Percentiles rank a stretch among this genome's conserved stretches.
Evolutionary conservation across 768 basidiomycete genomes (phyloP).

Genomic region (Boletellus ananas): DNA sequence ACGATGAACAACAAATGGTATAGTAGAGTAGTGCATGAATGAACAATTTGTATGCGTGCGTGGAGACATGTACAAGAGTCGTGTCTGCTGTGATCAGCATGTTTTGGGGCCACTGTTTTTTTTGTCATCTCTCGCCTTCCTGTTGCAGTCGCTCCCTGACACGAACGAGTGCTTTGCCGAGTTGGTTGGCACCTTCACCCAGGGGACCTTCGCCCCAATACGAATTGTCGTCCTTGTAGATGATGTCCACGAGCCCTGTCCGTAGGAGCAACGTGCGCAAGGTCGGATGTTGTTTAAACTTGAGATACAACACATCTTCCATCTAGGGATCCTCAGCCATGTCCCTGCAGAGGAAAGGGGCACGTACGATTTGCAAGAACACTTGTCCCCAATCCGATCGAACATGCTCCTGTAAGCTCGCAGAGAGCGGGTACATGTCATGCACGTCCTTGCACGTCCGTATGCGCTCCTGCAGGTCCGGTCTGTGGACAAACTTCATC

Average conservation of each 20-base stretch:
- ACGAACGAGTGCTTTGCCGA: conserved; percentile 56
- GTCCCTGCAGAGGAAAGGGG: background rate
- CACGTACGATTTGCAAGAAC: conserved; percentile 48
- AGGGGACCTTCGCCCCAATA: conserved; percentile 63
- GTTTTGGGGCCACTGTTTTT: background rate
- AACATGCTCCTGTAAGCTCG: conserved; percentile 34
- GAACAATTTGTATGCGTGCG: background rate
- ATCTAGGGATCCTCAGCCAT: conserved; percentile 39
- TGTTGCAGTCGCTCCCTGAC: conserved; percentile 47
- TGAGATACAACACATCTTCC: conserved; percentile 62
- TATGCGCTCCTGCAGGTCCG: conserved; percentile 55
- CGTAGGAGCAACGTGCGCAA: conserved; percentile 50
- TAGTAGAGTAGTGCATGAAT: background rate
- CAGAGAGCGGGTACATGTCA: conserved; percentile 37
- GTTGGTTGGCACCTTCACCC: conserved; percentile 54
- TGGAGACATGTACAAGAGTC: no score
- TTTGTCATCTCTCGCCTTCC: conserved; percentile 23
- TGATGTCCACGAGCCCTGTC: conserved; percentile 40
- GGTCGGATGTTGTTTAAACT: conserved; percentile 64
- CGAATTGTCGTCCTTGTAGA: conserved; percentile 56
- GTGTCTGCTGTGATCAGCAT: background rate
- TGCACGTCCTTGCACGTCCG: conserved; percentile 39
- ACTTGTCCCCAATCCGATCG: conserved; percentile 54
- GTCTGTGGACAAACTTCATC: conserved; percentile 56
- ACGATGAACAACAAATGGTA: conserved; percentile 2